Conservation (phyloP, 2,329 filamentous ascomycete species). For the Phyllosticta capitalensis region DNA sequence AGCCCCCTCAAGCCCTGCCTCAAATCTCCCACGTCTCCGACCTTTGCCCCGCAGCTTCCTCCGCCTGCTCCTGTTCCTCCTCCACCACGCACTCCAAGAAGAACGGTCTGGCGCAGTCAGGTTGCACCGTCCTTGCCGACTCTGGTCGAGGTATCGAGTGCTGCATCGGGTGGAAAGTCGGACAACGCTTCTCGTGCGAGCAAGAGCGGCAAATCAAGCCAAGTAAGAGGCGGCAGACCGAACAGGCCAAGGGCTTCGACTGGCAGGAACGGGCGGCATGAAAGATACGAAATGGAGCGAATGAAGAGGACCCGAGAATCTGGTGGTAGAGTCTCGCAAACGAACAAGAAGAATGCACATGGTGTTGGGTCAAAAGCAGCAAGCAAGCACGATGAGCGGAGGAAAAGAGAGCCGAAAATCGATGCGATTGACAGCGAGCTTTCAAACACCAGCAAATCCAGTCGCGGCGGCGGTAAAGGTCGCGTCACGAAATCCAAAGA, state of each 20-base stretch:
- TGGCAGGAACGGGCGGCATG: neutral
- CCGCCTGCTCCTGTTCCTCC: neutral
- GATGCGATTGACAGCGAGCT: neutral
- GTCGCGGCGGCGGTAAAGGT: neutral
- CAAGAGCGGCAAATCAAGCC: neutral
- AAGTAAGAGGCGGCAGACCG: neutral
- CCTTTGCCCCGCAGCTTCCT: neutral
- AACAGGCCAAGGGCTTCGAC: neutral
- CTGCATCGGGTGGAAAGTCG: neutral
- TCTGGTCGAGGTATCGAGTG: neutral
- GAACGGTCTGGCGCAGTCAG: neutral
- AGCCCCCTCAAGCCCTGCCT: neutral
- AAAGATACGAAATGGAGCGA: neutral
- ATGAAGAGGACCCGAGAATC: neutral
- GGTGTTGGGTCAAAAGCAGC: neutral
- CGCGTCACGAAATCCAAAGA: neutral
- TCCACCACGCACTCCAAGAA: neutral
- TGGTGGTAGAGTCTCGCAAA: neutral
- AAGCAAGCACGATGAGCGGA: neutral
- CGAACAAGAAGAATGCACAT: neutral
- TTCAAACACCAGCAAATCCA: neutral
- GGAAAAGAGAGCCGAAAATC: no score
- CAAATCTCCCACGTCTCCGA: neutral
- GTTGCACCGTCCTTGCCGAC: neutral
- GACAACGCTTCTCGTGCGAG: neutral